phyloP scores from a whole-genome alignment of 768 basidiomycete genomes.

The Leccinum barrowsii region DNA sequence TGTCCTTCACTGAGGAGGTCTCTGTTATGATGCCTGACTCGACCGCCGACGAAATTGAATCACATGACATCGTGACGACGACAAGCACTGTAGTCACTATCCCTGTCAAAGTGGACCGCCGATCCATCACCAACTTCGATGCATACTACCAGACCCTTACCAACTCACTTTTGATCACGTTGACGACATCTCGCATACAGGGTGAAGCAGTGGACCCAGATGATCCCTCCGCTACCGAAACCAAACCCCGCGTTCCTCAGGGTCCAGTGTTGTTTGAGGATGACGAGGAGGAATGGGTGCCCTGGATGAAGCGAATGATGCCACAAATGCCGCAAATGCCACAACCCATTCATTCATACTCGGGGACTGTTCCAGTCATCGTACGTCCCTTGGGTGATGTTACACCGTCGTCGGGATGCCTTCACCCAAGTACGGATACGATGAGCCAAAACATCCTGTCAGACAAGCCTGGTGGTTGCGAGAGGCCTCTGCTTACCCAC shows the following conservation, averaged over 20 bases:
- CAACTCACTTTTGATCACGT: neutral
- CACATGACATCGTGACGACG: neutral
- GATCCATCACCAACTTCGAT: neutral
- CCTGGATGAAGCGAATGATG: neutral
- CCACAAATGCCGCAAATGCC: neutral
- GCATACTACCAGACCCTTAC: constrained; percentile 2
- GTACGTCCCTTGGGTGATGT: neutral
- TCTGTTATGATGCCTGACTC: neutral
- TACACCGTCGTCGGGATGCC: neutral
- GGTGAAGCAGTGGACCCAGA: neutral
- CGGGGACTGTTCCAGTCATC: neutral
- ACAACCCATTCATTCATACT: neutral
- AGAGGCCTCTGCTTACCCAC: neutral
- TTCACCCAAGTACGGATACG: neutral
- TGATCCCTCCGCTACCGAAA: neutral
- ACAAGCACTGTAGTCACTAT: neutral
- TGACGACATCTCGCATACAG: neutral
- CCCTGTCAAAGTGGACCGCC: neutral
- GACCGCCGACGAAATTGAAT: neutral
- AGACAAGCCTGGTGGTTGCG: neutral
- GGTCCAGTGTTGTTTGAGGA: neutral
- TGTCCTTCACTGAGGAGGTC: neutral
- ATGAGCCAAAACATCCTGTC: neutral
- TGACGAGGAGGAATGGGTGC: constrained; percentile 8
- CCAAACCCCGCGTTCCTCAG: neutral